These are phyloP conservation scores for Raphanus hybrid DNA, from an alignment of 441 rosid genomes.

Conservation along the genomic window DNA sequence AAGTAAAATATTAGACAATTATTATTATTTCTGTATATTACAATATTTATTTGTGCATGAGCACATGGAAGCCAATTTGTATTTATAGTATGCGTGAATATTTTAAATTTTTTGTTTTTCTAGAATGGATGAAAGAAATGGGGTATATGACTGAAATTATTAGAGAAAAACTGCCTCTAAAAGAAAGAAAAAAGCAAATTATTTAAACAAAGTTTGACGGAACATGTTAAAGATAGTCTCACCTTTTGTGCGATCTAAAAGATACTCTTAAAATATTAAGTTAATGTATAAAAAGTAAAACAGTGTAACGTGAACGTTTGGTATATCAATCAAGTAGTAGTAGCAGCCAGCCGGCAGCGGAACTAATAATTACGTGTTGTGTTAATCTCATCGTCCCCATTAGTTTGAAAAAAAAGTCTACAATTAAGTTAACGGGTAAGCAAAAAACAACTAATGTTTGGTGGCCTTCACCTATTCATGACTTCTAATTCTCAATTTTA, in stretches of 20 bases:
- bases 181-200: too few species aligned
- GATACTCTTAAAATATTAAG: background rate
- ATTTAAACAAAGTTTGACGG: background rate
- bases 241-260: background rate
- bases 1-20: too few species aligned
- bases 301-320: constrained; percentile 31
- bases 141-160: too few species aligned
- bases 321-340: background rate
- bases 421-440: background rate
- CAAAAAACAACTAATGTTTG: background rate
- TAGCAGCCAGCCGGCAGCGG: constrained; percentile 10
- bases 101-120: too few species aligned
- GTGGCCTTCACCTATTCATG: constrained; percentile 20
- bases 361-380: constrained; percentile 1
- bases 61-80: too few species aligned
- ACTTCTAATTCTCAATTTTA: background rate
- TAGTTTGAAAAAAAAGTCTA: constrained; percentile 25
- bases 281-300: background rate
- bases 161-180: too few species aligned
- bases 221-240: background rate
- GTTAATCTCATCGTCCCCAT: constrained; percentile 11
- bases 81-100: too few species aligned
- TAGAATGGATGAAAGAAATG: too few species aligned
- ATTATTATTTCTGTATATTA: too few species aligned
- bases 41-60: too few species aligned